Percentiles rank a stretch among this genome's conserved stretches.
These are phyloP conservation scores for Gaeumannomyces tritici DNA, from an alignment of 2,329 filamentous ascomycete genomes.

Conservation along the genomic window DNA sequence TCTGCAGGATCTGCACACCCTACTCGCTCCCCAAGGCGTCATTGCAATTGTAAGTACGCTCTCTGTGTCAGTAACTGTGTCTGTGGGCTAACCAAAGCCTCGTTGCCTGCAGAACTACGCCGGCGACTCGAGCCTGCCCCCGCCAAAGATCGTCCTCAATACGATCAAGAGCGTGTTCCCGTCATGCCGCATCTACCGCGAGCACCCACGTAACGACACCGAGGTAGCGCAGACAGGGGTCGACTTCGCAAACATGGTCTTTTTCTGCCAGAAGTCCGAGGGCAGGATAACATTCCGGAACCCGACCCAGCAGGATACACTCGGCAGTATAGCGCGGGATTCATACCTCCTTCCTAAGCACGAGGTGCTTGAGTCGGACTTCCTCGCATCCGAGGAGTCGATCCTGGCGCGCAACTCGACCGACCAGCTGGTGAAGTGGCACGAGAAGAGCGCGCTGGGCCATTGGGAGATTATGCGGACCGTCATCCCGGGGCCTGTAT, in stretches of 20 bases:
- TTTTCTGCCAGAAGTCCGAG: constrained; percentile 72
- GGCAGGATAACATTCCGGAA: constrained; percentile 54
- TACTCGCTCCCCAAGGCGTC: constrained; percentile 70
- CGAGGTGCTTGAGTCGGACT: constrained; percentile 51
- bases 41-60: constrained; percentile 72
- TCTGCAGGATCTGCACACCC: constrained; percentile 54
- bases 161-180: constrained; percentile 79
- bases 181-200: constrained; percentile 85
- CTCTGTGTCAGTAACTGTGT: background rate
- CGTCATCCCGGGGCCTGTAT: constrained; percentile 67
- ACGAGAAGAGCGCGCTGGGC: constrained; percentile 65
- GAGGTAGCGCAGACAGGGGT: constrained; percentile 28
- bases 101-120: constrained; percentile 70
- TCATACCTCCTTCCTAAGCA: constrained; percentile 63
- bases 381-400: constrained; percentile 33
- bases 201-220: constrained; percentile 46
- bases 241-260: constrained; percentile 92
- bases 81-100: background rate
- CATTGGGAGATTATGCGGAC: constrained; percentile 91
- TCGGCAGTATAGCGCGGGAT: constrained; percentile 61
- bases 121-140: constrained; percentile 70
- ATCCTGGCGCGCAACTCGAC: constrained; percentile 57
- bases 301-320: constrained; percentile 54
- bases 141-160: constrained; percentile 68
- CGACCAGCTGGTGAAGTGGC: constrained; percentile 57